A percentile compares a stretch with the other conserved stretches of the same genome.
Evolutionary conservation across 1,284 basidiomycete genomes (phyloP).

Genomic region (Ustilago xerochloae): DNA sequence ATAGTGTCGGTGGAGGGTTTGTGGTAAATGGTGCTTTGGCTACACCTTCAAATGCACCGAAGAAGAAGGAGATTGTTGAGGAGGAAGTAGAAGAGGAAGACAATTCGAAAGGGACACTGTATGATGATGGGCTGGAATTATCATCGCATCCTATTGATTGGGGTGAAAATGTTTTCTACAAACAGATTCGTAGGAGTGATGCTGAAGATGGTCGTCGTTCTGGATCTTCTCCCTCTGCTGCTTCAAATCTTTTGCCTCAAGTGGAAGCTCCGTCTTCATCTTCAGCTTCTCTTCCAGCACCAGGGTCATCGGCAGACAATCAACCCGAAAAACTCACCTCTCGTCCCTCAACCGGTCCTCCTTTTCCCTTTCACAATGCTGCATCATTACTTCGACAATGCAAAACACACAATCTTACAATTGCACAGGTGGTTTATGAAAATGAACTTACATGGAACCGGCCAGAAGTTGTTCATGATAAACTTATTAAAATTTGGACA

Average conservation of each 20-base stretch:
- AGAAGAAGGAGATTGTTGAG: background rate
- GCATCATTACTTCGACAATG: slow-evolving; percentile 81
- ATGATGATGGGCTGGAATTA: slow-evolving; percentile 20
- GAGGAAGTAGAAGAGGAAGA: background rate
- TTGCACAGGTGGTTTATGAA: slow-evolving; percentile 81
- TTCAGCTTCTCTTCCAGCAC: background rate
- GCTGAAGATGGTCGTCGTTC: slow-evolving; percentile 78
- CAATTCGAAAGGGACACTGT: background rate
- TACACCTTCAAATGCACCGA: slow-evolving; percentile 26
- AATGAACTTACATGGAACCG: slow-evolving; percentile 77
- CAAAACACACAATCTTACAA: slow-evolving; percentile 80
- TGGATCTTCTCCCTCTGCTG: slow-evolving; percentile 55
- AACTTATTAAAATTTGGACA: slow-evolving; percentile 76
- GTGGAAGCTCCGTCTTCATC: slow-evolving; percentile 14
- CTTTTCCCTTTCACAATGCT: slow-evolving; percentile 85
- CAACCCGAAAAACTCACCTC: slow-evolving; percentile 24
- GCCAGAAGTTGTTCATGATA: slow-evolving; percentile 57
- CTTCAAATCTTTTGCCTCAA: slow-evolving; percentile 14
- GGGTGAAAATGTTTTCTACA: slow-evolving; percentile 95
- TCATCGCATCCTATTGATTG: slow-evolving; percentile 71
- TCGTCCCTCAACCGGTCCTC: slow-evolving; percentile 71
- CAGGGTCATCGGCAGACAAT: background rate
- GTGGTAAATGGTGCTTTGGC: slow-evolving; percentile 64
- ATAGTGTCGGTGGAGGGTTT: slow-evolving; percentile 70
- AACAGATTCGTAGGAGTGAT: slow-evolving; percentile 84